Percentiles rank a stretch among this genome's conserved stretches.
Conservation (phyloP, 768 basidiomycete genomes). For the Trametes gibbosa region DNA sequence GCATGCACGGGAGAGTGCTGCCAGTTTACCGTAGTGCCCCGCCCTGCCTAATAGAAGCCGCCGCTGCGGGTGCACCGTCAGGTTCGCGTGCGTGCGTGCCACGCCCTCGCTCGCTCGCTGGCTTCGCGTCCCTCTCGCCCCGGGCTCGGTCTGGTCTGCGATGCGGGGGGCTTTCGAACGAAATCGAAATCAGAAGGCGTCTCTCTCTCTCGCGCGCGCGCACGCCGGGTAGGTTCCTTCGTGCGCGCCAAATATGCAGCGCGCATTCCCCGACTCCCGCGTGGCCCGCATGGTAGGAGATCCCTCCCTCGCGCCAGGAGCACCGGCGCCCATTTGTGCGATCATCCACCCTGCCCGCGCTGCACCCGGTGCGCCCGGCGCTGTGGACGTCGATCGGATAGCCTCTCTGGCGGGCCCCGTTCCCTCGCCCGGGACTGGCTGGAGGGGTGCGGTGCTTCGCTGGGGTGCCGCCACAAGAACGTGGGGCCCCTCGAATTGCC, state of each 20-base stretch:
- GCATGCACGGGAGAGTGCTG: neutral
- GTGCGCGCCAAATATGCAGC: neutral
- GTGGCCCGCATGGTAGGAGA: too few relatives aligned
- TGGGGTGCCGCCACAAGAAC: conserved; percentile 4
- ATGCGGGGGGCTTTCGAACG: neutral
- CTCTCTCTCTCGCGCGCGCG: conserved; percentile 1
- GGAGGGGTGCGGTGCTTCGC: neutral
- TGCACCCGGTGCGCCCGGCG: too few relatives aligned
- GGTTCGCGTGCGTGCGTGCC: too few relatives aligned
- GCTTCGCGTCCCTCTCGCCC: too few relatives aligned
- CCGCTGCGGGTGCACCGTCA: too few relatives aligned
- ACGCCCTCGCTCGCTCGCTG: too few relatives aligned
- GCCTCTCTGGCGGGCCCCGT: neutral
- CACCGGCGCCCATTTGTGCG: too few relatives aligned
- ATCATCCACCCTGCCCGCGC: too few relatives aligned
- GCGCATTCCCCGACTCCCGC: neutral
- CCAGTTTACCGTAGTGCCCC: neutral
- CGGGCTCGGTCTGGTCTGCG: neutral
- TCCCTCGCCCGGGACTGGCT: neutral
- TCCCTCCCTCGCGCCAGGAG: too few relatives aligned
- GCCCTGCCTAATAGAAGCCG: conserved; percentile 14
- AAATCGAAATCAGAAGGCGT: conserved; percentile 4
- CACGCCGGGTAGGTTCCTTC: too few relatives aligned
- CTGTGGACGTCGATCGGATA: neutral
- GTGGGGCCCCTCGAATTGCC: conserved; percentile 16